Percentiles rank a stretch among this genome's conserved stretches.
Evolutionary conservation across 768 basidiomycete genomes (phyloP).

Genomic region (Pulveroboletus frians): DNA sequence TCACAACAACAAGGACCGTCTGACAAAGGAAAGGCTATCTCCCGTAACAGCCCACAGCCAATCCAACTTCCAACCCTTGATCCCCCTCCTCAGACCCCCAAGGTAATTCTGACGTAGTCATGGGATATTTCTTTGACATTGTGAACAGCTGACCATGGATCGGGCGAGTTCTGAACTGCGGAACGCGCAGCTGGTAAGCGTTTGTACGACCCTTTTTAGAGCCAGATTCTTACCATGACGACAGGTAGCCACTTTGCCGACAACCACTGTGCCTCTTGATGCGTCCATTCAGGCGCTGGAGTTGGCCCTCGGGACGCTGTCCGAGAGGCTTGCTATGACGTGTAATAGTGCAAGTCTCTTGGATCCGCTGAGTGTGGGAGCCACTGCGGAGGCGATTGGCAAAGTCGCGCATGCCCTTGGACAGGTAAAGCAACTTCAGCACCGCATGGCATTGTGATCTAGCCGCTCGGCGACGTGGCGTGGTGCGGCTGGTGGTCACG

Average conservation of each 20-base stretch:
- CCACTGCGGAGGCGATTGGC: slow-evolving; percentile 62
- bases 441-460: slow-evolving; percentile 25
- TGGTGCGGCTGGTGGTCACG: slow-evolving; percentile 6
- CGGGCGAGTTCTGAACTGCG: slow-evolving; percentile 12
- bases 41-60: slow-evolving; percentile 25
- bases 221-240: slow-evolving; percentile 1
- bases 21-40: slow-evolving; percentile 11
- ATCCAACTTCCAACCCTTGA: slow-evolving; percentile 32
- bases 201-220: not conserved
- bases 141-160: slow-evolving; percentile 19
- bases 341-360: slow-evolving; percentile 33
- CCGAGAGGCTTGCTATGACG: slow-evolving; percentile 45
- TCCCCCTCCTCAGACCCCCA: slow-evolving; percentile 24
- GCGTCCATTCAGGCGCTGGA: slow-evolving; percentile 47
- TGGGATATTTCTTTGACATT: slow-evolving; percentile 3
- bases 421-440: slow-evolving; percentile 54
- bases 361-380: slow-evolving; percentile 48
- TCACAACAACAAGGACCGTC: slow-evolving; percentile 5
- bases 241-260: slow-evolving; percentile 18
- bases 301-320: slow-evolving; percentile 45
- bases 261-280: slow-evolving; percentile 11
- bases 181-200: slow-evolving; percentile 16
- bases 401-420: slow-evolving; percentile 60
- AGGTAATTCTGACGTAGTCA: slow-evolving; percentile 17
- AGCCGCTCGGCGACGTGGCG: slow-evolving; percentile 13